Evolutionary conservation across 345 rosid species (phyloP).

Genomic region (Sisymbrium irio): DNA sequence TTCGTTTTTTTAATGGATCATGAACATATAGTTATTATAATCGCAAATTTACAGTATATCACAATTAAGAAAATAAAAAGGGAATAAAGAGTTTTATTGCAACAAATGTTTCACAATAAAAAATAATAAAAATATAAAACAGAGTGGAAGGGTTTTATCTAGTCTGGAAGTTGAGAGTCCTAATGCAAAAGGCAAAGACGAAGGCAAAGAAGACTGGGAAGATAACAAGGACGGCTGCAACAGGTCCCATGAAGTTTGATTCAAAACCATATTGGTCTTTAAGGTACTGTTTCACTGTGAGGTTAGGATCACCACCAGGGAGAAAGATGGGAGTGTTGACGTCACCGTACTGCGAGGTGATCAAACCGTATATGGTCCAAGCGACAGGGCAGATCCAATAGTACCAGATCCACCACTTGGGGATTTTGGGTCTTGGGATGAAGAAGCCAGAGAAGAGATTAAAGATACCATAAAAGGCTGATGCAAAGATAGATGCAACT

Average conservation of each 20-base stretch:
- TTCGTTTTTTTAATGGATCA: not conserved
- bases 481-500: slow-evolving; percentile 70
- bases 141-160: slow-evolving; percentile 7
- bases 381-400: slow-evolving; percentile 86
- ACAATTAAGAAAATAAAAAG: not conserved
- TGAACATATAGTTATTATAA: not conserved
- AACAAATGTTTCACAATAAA: not conserved
- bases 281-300: slow-evolving; percentile 43
- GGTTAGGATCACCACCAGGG: slow-evolving; percentile 32
- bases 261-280: slow-evolving; percentile 57
- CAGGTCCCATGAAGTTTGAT: slow-evolving; percentile 71
- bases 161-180: slow-evolving; percentile 74
- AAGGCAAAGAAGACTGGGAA: slow-evolving; percentile 70
- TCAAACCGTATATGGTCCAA: slow-evolving; percentile 70
- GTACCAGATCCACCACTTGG: slow-evolving; percentile 91
- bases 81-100: slow-evolving; percentile 1
- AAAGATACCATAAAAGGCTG: slow-evolving; percentile 72
- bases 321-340: slow-evolving; percentile 31
- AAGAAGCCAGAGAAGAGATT: slow-evolving; percentile 87
- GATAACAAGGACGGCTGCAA: slow-evolving; percentile 57
- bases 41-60: not conserved
- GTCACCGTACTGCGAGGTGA: slow-evolving; percentile 69
- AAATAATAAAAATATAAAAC: not conserved
- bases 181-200: slow-evolving; percentile 72
- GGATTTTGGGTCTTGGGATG: slow-evolving; percentile 80